Evolutionary conservation across 1,139 yeast genomes (phyloP), one percentile per base, ranked within the genome.

Genomic region (Debaryomyces sp.): DNA sequence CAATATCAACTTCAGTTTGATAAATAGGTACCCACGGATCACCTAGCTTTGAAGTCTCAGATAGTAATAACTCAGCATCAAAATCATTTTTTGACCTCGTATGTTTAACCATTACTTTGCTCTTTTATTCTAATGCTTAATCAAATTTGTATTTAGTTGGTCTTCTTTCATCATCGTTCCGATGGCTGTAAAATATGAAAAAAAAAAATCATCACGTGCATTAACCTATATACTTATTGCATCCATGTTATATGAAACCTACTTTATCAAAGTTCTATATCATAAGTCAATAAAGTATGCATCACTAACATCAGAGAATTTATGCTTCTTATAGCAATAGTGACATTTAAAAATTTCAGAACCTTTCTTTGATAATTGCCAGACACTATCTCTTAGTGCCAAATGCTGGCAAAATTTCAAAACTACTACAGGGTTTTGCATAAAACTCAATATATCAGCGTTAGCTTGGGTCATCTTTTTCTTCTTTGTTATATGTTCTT

Each of bases 11-110:
- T 1, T 62, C 62, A 2, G 73, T 62, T 50, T 71, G 72, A 56
- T 76, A 80, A 24, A 86, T 65, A 1, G 87, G 81, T 8, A 78
- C 77, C 96, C 96, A 89, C 34, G 76, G 73, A 0, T 70, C 68
- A 0, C 96, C 96, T 45, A 89, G 64, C 0, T 70, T 58, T 1
- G 91, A 83, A 30, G 54, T 41, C 30, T 49, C 48, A 5, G 39
- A n/a, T 18, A 46, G 38, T 9, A 54, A 39, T 5, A 54, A 41
- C 21, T 50, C 47, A 17, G 45, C 46, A 6, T 46, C 46, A n/a
- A 33, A 36, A 36, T 37, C 42, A 30, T 41, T 32, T 35, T 32
- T 33, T 7, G 33, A 10, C 40, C 48, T 51, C 17, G 30, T 46
- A 35, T 50, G 46, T 42, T 45, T 50, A 15, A 48, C 42, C 51